Evolutionary conservation across 2,329 filamentous ascomycete genomes (phyloP), one percentile per base, ranked within the genome.

Genomic region (Penicillium expansum): DNA sequence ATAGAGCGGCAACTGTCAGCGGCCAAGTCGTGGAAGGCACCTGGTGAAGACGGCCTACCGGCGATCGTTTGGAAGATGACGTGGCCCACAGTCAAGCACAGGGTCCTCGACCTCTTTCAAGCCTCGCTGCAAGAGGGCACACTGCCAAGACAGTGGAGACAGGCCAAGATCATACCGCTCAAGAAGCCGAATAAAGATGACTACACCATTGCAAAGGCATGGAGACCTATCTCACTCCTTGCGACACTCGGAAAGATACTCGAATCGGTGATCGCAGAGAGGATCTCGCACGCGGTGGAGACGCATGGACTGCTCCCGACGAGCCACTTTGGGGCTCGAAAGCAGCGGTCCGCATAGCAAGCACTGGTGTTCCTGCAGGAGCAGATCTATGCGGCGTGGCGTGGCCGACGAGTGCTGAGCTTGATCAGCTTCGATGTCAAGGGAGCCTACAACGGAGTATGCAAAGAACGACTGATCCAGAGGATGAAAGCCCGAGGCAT

Each of bases 251-350:
- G 67, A 5, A 73, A 72, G 55, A 57, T 66, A 32, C 58, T 68
- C 1, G 60, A 74, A 55, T 65, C 65, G 3, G 69, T 74, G 13
- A 58, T 75, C 4, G 67, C 67, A 47, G 59, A 64, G 57, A 60
- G 63, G 48, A 69, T 74, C 52, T 69, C 62, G 13, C 58, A 71
- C 55, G 56, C 65, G 8, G 64, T 69, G 18, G 69, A 75, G 27
- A 65, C 58, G 0, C 57, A 67, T 37, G 59, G 62, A 8, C 58
- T 73, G 22, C 66, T 76, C 42, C 73, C 69, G 7, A 70, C 67
- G 9, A 75, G 68, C 51, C 68, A 77, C 59, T 75, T 76, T 55
- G 68, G 72, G 30, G 74, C 70, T 32, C 59, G 71, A 37, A 75
- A 74, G 54, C 64, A 73, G 56, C 63, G 68, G 39, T 73, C 70